Conservation (phyloP, 2,329 filamentous ascomycete genomes). For the Huntiella moniliformis region DNA sequence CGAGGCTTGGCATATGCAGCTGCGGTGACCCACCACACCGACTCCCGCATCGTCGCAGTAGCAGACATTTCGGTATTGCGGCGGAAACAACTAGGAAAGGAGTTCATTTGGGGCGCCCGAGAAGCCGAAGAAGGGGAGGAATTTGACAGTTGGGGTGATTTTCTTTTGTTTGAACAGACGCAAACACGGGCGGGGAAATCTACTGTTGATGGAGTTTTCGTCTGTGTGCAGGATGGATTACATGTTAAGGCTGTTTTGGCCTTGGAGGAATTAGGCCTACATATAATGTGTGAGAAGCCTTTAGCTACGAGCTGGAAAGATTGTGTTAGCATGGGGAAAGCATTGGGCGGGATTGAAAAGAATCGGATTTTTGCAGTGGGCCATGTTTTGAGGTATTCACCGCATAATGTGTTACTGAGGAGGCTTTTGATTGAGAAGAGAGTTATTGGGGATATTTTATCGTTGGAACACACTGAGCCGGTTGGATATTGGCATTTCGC, state of each 20-base stretch:
- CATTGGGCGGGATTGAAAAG: conserved; percentile 23
- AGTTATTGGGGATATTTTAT: conserved; percentile 67
- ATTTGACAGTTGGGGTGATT: conserved; percentile 58
- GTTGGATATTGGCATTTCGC: conserved; percentile 94
- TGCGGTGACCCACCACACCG: conserved; percentile 44
- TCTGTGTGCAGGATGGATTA: conserved; percentile 67
- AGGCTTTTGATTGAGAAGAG: conserved; percentile 56
- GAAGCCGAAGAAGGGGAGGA: conserved; percentile 38
- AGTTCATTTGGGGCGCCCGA: conserved; percentile 50
- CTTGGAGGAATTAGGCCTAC: conserved; percentile 49
- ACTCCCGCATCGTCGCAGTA: conserved; percentile 55
- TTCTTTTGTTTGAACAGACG: conserved; percentile 49
- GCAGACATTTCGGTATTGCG: conserved; percentile 70
- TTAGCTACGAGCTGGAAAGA: conserved; percentile 62
- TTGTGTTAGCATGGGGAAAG: conserved; percentile 54
- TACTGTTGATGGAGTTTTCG: conserved; percentile 43
- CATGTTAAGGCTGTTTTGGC: conserved; percentile 66
- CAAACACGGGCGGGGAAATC: conserved; percentile 34
- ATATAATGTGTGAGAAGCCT: conserved; percentile 93
- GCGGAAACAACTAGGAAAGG: conserved; percentile 47
- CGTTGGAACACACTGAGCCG: conserved; percentile 80
- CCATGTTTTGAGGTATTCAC: conserved; percentile 83
- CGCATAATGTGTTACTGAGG: conserved; percentile 73
- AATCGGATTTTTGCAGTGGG: conserved; percentile 65
- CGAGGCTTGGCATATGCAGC: conserved; percentile 57